phyloP scores from a whole-genome alignment of 2,329 filamentous ascomycete species.

The Cladosporium sp. region DNA sequence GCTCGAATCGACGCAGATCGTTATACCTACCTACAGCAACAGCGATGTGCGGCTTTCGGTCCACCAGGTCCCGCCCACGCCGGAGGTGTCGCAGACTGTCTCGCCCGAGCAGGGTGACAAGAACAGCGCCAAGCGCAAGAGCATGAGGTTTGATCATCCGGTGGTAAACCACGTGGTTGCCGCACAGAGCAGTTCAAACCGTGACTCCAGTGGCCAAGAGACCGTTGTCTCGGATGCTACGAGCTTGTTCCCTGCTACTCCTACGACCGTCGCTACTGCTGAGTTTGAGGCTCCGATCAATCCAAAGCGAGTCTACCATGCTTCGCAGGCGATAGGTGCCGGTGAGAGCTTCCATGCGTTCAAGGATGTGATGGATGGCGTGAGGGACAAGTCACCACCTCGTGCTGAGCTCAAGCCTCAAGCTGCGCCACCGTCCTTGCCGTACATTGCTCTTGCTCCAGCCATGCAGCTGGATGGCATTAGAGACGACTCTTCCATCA shows the following conservation, averaged over 20 bases:
- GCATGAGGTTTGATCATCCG: constrained; percentile 1
- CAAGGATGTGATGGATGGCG: constrained; percentile 3
- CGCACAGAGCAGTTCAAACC: not conserved
- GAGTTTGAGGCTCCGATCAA: constrained; percentile 1
- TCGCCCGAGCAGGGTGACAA: not conserved
- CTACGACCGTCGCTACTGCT: not conserved
- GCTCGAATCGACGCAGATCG: not conserved
- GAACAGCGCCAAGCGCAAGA: not conserved
- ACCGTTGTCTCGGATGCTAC: not conserved
- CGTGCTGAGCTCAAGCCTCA: not conserved
- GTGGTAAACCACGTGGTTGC: not conserved
- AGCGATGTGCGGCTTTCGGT: not conserved
- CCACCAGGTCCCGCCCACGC: not conserved
- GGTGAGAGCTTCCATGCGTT: not conserved
- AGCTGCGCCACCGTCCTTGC: not conserved
- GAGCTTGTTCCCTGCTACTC: not conserved
- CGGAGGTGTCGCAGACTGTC: not conserved
- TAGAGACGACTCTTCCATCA: not conserved
- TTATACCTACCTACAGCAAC: not conserved
- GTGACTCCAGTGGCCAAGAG: not conserved
- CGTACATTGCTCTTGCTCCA: not conserved
- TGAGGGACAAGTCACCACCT: not conserved
- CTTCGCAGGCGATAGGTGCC: not conserved
- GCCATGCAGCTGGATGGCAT: not conserved
- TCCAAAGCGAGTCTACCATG: not conserved